Conservation (phyloP, 495 filamentous ascomycete species). For the Venustampulla echinocandica region DNA sequence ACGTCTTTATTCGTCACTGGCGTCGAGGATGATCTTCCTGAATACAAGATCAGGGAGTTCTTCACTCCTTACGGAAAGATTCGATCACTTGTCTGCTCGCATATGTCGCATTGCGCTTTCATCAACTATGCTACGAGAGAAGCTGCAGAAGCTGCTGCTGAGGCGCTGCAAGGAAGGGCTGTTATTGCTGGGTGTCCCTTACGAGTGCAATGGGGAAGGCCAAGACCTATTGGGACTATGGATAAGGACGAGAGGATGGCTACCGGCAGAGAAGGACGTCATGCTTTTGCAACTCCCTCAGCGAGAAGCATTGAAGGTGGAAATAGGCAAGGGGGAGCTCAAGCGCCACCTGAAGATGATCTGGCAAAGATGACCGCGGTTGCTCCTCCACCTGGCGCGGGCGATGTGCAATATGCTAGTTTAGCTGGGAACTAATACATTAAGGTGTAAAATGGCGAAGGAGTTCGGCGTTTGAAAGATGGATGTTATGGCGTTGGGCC, state of each 20-base stretch:
- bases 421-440: slow-evolving; percentile 61
- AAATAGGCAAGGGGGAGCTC: slow-evolving; percentile 26
- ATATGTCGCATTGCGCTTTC: slow-evolving; percentile 94
- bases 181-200: slow-evolving; percentile 79
- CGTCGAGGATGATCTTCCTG: slow-evolving; percentile 91
- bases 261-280: slow-evolving; percentile 64
- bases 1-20: slow-evolving; percentile 91
- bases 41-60: slow-evolving; percentile 81
- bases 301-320: slow-evolving; percentile 9
- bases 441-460: slow-evolving; percentile 18
- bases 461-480: slow-evolving; percentile 1
- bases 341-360: slow-evolving; percentile 29
- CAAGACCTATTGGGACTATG: slow-evolving; percentile 82
- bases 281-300: slow-evolving; percentile 35
- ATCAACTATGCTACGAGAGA: slow-evolving; percentile 82
- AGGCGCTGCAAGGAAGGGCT: slow-evolving; percentile 77
- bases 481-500: slow-evolving; percentile 8
- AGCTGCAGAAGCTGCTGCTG: slow-evolving; percentile 74
- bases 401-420: slow-evolving; percentile 76
- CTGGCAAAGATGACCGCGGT: slow-evolving; percentile 43
- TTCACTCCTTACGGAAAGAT: slow-evolving; percentile 82
- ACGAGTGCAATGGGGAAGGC: slow-evolving; percentile 82
- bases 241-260: slow-evolving; percentile 69
- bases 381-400: slow-evolving; percentile 75
- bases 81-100: slow-evolving; percentile 84